Base-by-base conservation (phyloP, 805 yeast genomes). In the Yarrowia sp. region DNA sequence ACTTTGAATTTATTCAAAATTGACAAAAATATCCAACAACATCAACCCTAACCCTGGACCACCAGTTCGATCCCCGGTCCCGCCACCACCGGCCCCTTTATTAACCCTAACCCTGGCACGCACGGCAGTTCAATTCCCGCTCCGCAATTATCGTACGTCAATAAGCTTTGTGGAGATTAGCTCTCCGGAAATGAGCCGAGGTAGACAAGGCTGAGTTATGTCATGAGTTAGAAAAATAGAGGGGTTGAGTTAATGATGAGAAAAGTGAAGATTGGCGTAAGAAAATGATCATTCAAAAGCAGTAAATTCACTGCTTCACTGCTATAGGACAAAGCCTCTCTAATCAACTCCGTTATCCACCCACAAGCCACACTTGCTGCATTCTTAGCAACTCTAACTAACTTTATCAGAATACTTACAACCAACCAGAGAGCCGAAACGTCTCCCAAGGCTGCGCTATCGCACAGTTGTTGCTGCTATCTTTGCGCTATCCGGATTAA, bases 121-220 rank as follows among this genome's bases (percentile, higher is more conserved):
- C 24, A 0, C 13, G 18, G 4, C 47, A 6, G 49, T 44, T 44
- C 49, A n/a, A 44, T 27, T 27, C 49, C 49, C 16, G 19, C 47
- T 14, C 16, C n/a, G n/a, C n/a, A n/a, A n/a, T n/a, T n/a, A n/a
- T n/a, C n/a, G 22, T 9, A n/a, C 21, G 31, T 24, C 4, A 25
- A 25, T 29, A 18, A 19, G 16, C 24, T 27, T 44, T 19, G 33
- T 14, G 35, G 16, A 44, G 36, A 46, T 46, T 19, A 46, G 53
- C 53, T 44, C 55, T 47, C 55, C 55, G 55, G 38, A 47, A 47
- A 31, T 31, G 55, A 19, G 38, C 55, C 55, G 55, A 47, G 55
- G 38, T 9, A 4, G 35, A 9, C 29, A 24, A 8, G 27, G 8
- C 7, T 6, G 7, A 6, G 8, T 24, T 24, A 24, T 24, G 7